Evolutionary conservation across 352 stramenopile genomes (phyloP), one percentile per base, ranked within the genome.

Genomic region (Globisporangium rhizosaccharum): DNA sequence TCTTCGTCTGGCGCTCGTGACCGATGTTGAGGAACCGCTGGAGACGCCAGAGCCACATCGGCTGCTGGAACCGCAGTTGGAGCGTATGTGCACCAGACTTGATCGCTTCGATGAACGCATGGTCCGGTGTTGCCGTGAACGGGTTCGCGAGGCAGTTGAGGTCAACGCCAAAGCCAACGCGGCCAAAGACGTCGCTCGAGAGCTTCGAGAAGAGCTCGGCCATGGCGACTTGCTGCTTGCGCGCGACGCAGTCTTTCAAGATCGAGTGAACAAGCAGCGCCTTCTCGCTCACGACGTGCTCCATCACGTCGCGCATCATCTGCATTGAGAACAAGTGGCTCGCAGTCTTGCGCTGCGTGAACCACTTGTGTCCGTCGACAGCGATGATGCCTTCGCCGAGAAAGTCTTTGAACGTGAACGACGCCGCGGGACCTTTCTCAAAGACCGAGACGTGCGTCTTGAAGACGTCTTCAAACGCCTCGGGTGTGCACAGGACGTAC

Each of bases 291-390:
- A 36, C 33, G 18, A 18, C 50, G 36, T 3, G 33, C 33, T 39
- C 33, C 72, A 86, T 83, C 39, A 71, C 66, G 7, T 80, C 70
- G n/a, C 66, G 62, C 65, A 86, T 68, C 65, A 76, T 79, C n/a
- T 69, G 67, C 8, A 72, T 71, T n/a, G 77, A 85, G 54, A 96
- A 92, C 37, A 97, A 87, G 56, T 97, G 82, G 53, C 82, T 93
- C 60, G 84, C 85, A 1, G 66, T 85, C 65, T 93, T 92, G 60
- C 82, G 78, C 59, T 95, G 86, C 30, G 76, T 56, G 5, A 52
- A 53, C 84, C 86, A 94, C 30, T 56, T 63, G 26, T 72, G 56
- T 0, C 76, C 75, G 41, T 92, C 82, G 12, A 67, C 65, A 3
- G 64, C 71, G 51, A 92, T 83, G 62, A 94, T 91, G 46, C 81